Conservation (phyloP, 1,284 basidiomycete species). For the Earliella scabrosa region DNA sequence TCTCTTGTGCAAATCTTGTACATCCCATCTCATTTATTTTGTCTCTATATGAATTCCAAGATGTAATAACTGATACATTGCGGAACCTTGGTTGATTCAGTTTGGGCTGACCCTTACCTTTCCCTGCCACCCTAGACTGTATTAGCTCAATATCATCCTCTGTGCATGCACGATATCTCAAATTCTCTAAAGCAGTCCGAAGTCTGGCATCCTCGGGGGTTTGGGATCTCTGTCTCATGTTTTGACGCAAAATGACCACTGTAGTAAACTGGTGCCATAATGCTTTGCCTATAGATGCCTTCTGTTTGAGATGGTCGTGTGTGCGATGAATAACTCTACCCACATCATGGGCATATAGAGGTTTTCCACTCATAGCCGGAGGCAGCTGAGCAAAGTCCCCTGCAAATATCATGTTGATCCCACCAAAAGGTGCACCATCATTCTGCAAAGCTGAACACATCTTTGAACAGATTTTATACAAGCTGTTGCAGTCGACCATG, state of each 20-base stretch:
- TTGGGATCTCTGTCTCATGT: constrained; percentile 39
- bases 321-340: constrained; percentile 1
- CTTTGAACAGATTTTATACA: constrained; percentile 30
- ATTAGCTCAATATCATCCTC: constrained; percentile 36
- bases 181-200: constrained; percentile 36
- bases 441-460: constrained; percentile 12
- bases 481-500: constrained; percentile 36
- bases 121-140: constrained; percentile 5
- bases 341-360: constrained; percentile 28
- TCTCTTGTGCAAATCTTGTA: constrained; percentile 36
- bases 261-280: no score
- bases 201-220: constrained; percentile 31
- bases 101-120: constrained; percentile 15
- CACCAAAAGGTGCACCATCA: constrained; percentile 27
- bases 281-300: constrained; percentile 37
- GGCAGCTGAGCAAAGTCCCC: constrained; percentile 36
- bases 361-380: no score
- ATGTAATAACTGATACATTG: constrained; percentile 39
- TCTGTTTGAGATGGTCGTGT: constrained; percentile 24
- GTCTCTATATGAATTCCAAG: constrained; percentile 38
- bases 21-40: constrained; percentile 35
- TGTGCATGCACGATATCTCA: constrained; percentile 40
- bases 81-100: constrained; percentile 25
- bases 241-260: constrained; percentile 40
- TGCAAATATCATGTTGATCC: constrained; percentile 31